These are phyloP conservation scores for Paecilomyces fulvus DNA, from an alignment of 2,329 filamentous ascomycete species.

Conservation along the genomic window DNA sequence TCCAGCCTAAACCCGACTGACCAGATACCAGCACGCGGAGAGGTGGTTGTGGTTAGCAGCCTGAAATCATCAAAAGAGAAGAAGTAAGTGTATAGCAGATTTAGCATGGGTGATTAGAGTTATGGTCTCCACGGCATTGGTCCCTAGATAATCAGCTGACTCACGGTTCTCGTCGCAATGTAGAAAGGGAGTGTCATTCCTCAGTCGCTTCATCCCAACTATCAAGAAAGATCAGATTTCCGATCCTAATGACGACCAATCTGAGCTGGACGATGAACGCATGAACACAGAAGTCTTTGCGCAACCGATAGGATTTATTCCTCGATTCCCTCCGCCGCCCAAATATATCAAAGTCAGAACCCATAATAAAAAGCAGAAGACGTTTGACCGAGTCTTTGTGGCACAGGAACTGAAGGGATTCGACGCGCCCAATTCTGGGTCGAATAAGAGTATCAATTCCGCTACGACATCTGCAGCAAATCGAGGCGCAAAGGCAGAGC, in stretches of 20 bases:
- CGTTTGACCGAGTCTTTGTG: conserved; percentile 82
- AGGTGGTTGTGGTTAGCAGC: conserved; percentile 20
- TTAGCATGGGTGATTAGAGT: background rate
- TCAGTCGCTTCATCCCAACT: conserved; percentile 70
- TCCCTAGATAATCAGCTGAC: background rate
- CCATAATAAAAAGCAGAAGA: conserved; percentile 69
- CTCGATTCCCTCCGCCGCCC: conserved; percentile 78
- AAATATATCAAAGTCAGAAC: conserved; percentile 80
- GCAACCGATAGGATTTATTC: conserved; percentile 71
- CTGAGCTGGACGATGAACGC: conserved; percentile 61
- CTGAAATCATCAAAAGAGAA: conserved; percentile 48
- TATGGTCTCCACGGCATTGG: background rate
- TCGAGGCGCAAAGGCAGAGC: conserved; percentile 30
- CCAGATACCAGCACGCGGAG: conserved; percentile 19
- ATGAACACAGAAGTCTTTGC: conserved; percentile 77
- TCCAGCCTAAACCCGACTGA: conserved; percentile 18
- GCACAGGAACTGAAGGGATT: conserved; percentile 78
- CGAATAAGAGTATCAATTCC: conserved; percentile 21
- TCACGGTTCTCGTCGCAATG: background rate
- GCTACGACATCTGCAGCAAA: conserved; percentile 13
- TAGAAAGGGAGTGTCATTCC: conserved; percentile 82
- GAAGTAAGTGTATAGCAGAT: conserved; percentile 47
- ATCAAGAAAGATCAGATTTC: conserved; percentile 60
- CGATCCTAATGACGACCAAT: conserved; percentile 51
- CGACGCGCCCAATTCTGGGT: conserved; percentile 23